Conservation (phyloP, 2,329 filamentous ascomycete species). For the Pseudogymnoascus sp. region DNA sequence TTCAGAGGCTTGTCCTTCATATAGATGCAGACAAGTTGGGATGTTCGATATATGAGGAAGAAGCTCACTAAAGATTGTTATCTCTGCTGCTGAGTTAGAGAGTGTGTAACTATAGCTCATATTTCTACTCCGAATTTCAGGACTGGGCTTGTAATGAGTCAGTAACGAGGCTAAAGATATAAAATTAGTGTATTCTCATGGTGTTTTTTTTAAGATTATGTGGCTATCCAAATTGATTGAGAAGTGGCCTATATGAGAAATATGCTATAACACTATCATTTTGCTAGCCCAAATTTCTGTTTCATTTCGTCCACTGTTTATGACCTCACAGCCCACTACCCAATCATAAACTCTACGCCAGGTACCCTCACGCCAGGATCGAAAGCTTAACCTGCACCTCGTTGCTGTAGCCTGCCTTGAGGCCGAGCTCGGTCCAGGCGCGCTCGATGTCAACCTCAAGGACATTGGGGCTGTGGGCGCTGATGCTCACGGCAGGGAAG, state of each 20-base stretch:
- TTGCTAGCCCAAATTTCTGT: background rate
- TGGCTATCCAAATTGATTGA: too few species aligned
- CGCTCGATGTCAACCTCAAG: constrained; percentile 67
- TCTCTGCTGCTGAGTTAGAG: too few species aligned
- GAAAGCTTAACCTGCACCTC: constrained; percentile 54
- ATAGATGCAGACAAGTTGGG: too few species aligned
- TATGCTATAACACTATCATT: background rate
- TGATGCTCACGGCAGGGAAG: constrained; percentile 52
- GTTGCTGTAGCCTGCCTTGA: constrained; percentile 70
- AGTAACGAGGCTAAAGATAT: too few species aligned
- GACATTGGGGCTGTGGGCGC: constrained; percentile 45
- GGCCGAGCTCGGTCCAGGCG: constrained; percentile 68
- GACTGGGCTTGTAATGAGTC: too few species aligned
- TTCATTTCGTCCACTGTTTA: background rate
- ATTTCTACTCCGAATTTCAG: too few species aligned
- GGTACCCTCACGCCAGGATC: background rate
- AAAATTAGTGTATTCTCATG: too few species aligned
- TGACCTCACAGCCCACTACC: background rate
- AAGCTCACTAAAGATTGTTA: too few species aligned
- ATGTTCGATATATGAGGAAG: too few species aligned
- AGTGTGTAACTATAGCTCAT: too few species aligned
- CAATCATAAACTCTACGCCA: background rate
- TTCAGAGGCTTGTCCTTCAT: too few species aligned
- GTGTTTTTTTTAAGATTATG: too few species aligned
- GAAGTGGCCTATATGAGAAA: background rate